Evolutionary conservation across 192 early-diverging fungal genomes (phyloP), one percentile per base, ranked within the genome.

Genomic region (Backusella macrospora): DNA sequence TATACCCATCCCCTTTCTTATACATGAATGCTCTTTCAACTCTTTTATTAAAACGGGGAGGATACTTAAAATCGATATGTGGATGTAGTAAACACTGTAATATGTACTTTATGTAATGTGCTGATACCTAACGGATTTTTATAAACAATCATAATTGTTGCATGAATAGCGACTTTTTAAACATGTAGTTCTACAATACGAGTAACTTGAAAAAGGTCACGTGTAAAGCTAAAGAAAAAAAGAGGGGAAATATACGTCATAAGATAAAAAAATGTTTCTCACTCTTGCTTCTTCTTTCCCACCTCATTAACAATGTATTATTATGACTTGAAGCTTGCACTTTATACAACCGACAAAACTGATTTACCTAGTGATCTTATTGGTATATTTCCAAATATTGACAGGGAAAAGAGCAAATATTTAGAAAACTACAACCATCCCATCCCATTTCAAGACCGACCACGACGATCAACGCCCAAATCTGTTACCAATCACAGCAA

Each of bases 301-400:
- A 14, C 18, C 21, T 55, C 15, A 18, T 40, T 71, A 29, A 23
- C 18, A 16, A 73, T 73, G 71, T 73, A 73, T 15, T 73, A 64
- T 21, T 73, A 65, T 64, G 13, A 63, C 16, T 73, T 73, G 42
- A 62, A 73, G 13, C 46, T 62, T 29, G 59, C 46, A 37, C 18
- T 73, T 13, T 73, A 46, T 23, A 38, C 55, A 14, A 23, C 43
- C 3, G 38, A 64, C 3, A 23, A 62, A 4, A 44, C 37, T 15
- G 49, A 62, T 23, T 39, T 73, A 18, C 71, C 38, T 10, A 18
- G 6, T 18, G 49, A 65, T 29, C 13, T 73, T 45, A 44, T 73
- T 73, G 55, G 38, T 12, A n/a, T 21, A 0, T 39, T 65, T 23
- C 43, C 71, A 16, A 16, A 29, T 6, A 45, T 47, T 9, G 26